These are phyloP conservation scores for Coleophoma crateriformis DNA, from an alignment of 2,329 filamentous ascomycete genomes.

Conservation along the genomic window DNA sequence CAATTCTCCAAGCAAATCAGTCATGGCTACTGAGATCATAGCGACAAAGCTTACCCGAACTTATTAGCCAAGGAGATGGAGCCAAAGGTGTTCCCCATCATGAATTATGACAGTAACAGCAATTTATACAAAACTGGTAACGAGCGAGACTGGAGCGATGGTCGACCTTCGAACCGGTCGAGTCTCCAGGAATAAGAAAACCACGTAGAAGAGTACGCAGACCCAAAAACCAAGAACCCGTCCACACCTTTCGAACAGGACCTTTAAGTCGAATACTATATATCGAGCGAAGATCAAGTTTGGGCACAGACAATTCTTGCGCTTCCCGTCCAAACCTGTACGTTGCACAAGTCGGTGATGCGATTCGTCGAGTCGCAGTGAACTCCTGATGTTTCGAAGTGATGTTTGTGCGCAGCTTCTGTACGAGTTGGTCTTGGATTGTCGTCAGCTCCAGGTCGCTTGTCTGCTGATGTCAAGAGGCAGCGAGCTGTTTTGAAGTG, in stretches of 20 bases:
- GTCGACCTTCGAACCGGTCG: constrained; percentile 5
- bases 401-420: neutral
- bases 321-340: constrained; percentile 4
- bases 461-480: too few species aligned
- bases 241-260: neutral
- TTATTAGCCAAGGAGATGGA: constrained; percentile 4
- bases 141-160: neutral
- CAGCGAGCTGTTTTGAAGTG: too few species aligned
- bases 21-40: neutral
- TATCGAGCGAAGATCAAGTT: neutral
- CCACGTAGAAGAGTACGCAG: neutral
- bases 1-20: constrained; percentile 8
- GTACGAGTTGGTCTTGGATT: neutral
- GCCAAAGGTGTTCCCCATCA: constrained; percentile 12
- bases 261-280: neutral
- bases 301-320: constrained; percentile 10
- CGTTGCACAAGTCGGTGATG: neutral
- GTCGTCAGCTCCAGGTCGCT: neutral
- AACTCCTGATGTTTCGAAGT: neutral
- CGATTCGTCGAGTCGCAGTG: neutral
- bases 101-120: constrained; percentile 6
- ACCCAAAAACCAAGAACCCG: neutral
- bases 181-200: neutral
- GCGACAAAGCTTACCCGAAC: constrained; percentile 11
- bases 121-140: too few species aligned